Percentiles rank a stretch among this genome's conserved stretches.
Conservation (phyloP, 108 stramenopile species). For the Chaetoceros muelleri region DNA sequence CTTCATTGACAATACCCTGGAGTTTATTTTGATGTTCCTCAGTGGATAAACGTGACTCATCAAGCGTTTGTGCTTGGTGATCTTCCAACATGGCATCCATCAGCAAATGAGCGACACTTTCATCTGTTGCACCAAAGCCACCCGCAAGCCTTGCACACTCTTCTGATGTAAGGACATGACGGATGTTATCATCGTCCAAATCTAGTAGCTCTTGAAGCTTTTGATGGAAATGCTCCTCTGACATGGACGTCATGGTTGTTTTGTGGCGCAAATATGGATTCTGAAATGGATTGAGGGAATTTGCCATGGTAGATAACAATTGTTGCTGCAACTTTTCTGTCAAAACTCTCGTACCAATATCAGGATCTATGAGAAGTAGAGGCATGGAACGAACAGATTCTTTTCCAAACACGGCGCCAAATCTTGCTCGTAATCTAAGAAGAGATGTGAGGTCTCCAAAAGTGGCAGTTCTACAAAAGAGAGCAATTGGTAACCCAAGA, state of each 20-base stretch:
- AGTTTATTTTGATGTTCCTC: constrained; percentile 36
- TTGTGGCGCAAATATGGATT: constrained; percentile 61
- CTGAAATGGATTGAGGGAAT: constrained; percentile 76
- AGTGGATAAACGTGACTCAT: background rate
- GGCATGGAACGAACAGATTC: constrained; percentile 46
- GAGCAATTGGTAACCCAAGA: constrained; percentile 70
- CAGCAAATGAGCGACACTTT: constrained; percentile 66
- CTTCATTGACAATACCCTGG: constrained; percentile 87
- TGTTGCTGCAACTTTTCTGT: constrained; percentile 54
- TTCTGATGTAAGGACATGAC: constrained; percentile 55
- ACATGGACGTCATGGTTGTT: constrained; percentile 56
- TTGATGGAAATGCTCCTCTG: constrained; percentile 45
- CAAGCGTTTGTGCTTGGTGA: constrained; percentile 20
- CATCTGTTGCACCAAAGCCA: constrained; percentile 84
- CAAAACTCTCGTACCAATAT: constrained; percentile 57
- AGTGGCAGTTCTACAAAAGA: constrained; percentile 65
- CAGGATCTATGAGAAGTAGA: constrained; percentile 64
- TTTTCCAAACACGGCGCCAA: constrained; percentile 45
- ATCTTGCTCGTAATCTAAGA: constrained; percentile 61
- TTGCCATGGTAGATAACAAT: constrained; percentile 59
- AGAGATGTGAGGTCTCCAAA: constrained; percentile 68
- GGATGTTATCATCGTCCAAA: constrained; percentile 58
- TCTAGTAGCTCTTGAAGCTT: constrained; percentile 80
- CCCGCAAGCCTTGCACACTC: constrained; percentile 46
- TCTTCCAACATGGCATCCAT: constrained; percentile 67